phyloP scores from a whole-genome alignment of 768 basidiomycete species.

The Pleurotus giganteus region DNA sequence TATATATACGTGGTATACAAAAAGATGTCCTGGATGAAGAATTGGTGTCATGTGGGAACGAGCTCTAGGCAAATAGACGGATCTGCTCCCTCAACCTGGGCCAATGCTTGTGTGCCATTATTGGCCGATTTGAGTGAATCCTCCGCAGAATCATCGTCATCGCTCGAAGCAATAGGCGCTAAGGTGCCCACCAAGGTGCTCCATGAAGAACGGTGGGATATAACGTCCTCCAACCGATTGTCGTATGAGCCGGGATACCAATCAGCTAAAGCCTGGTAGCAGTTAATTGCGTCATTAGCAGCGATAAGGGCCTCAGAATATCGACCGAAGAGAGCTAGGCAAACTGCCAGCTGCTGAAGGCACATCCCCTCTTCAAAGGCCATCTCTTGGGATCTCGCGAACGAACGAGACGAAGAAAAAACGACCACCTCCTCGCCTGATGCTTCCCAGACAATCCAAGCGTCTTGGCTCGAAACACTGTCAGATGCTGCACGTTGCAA shows the following conservation, averaged over 20 bases:
- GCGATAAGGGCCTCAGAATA: constrained; percentile 4
- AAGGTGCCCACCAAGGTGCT: too few species aligned
- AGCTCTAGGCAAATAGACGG: too few species aligned
- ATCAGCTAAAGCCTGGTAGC: neutral
- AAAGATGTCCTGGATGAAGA: too few species aligned
- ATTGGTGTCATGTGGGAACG: too few species aligned
- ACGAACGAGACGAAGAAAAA: neutral
- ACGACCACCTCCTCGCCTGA: constrained; percentile 5
- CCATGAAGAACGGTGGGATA: neutral
- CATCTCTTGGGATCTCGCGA: neutral
- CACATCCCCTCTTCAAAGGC: constrained; percentile 7
- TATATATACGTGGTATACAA: too few species aligned
- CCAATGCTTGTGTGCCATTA: too few species aligned
- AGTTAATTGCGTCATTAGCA: constrained; percentile 3
- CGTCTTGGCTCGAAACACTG: neutral
- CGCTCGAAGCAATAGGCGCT: too few species aligned
- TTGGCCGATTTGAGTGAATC: too few species aligned
- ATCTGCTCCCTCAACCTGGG: too few species aligned
- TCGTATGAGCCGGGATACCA: constrained; percentile 2
- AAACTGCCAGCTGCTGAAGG: neutral
- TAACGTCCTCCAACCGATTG: neutral
- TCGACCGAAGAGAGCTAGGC: neutral
- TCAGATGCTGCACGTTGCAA: neutral
- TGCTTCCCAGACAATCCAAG: constrained; percentile 3
- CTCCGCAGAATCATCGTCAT: too few species aligned